Percentiles rank a stretch among this genome's conserved stretches.
These are phyloP conservation scores for Tubosaeta sp. DNA, from an alignment of 768 basidiomycete genomes.

Conservation along the genomic window DNA sequence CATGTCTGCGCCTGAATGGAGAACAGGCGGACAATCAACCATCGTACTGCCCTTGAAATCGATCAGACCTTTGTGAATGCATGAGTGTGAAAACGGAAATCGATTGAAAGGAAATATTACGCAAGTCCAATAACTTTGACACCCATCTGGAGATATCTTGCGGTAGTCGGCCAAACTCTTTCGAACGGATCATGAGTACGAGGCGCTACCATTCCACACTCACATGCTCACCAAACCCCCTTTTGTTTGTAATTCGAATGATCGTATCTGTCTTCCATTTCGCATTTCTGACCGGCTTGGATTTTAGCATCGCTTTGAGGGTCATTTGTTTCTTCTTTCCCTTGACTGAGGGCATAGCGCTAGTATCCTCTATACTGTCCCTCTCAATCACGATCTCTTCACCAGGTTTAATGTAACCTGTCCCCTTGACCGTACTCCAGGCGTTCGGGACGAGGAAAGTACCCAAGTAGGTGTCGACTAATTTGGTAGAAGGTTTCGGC, in stretches of 20 bases:
- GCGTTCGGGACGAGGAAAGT: conserved; percentile 67
- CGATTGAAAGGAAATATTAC: conserved; percentile 30
- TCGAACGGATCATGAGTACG: neutral
- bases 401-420: conserved; percentile 61
- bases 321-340: conserved; percentile 60
- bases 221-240: conserved; percentile 56
- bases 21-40: conserved; percentile 68
- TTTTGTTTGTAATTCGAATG: conserved; percentile 59
- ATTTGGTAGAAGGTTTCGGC: conserved; percentile 10
- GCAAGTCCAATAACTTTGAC: conserved; percentile 66
- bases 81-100: conserved; percentile 4
- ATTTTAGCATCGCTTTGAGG: conserved; percentile 62
- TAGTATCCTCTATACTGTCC: conserved; percentile 40
- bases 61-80: conserved; percentile 46
- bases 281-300: conserved; percentile 41
- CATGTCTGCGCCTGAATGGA: conserved; percentile 73
- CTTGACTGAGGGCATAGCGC: conserved; percentile 21
- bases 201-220: neutral
- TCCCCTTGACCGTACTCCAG: conserved; percentile 75
- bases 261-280: conserved; percentile 60
- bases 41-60: conserved; percentile 67
- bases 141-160: conserved; percentile 71
- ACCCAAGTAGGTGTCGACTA: conserved; percentile 51
- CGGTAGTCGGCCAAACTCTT: conserved; percentile 77
- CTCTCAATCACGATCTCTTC: conserved; percentile 59